These are phyloP conservation scores for Microglena sp. DNA, from an alignment of 139 green algal genomes.

Conservation along the genomic window DNA sequence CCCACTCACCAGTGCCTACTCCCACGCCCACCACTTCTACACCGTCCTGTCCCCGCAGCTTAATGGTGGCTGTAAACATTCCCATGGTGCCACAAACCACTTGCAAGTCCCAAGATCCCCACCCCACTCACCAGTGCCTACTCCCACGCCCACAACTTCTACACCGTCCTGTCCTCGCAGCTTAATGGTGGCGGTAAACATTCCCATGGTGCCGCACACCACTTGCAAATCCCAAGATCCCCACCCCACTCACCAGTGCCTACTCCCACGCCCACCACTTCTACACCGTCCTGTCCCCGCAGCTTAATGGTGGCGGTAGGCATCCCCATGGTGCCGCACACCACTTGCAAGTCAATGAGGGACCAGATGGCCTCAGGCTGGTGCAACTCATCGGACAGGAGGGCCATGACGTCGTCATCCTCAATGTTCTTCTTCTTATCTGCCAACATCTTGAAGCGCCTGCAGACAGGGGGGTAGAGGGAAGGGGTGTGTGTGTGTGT, in stretches of 20 bases:
- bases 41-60: constrained; percentile 81
- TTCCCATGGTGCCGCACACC: constrained; percentile 90
- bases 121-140: constrained; percentile 62
- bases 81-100: too few species aligned
- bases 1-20: background rate
- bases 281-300: constrained; percentile 76
- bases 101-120: too few species aligned
- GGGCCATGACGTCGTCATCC: constrained; percentile 91
- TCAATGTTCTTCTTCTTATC: constrained; percentile 90
- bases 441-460: constrained; percentile 69
- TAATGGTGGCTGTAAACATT: constrained; percentile 91
- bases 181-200: constrained; percentile 92
- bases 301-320: constrained; percentile 93
- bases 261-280: constrained; percentile 41
- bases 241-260: constrained; percentile 52
- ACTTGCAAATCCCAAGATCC: constrained; percentile 84
- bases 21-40: constrained; percentile 21
- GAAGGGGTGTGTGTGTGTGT: too few species aligned
- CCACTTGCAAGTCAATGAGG: constrained; percentile 82
- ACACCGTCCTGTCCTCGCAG: too few species aligned
- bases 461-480: background rate
- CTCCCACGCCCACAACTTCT: constrained; percentile 43
- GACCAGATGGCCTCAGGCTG: constrained; percentile 72
- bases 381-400: constrained; percentile 81
- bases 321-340: constrained; percentile 93